These are phyloP conservation scores for Pholiota microspora DNA, from an alignment of 768 basidiomycete species.

Conservation along the genomic window DNA sequence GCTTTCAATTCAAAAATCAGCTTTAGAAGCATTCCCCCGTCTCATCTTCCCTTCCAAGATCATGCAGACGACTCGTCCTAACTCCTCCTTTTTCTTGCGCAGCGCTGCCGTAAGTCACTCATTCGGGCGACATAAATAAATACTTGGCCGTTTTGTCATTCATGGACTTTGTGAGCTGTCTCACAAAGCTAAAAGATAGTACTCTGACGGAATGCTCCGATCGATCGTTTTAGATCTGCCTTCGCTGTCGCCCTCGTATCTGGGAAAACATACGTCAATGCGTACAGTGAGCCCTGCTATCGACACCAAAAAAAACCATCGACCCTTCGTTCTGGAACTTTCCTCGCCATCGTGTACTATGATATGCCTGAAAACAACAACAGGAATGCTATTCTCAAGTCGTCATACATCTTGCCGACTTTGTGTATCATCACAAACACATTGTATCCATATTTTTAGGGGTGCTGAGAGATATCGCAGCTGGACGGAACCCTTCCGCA, in stretches of 20 bases:
- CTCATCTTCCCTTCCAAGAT: neutral
- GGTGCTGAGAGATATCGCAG: neutral
- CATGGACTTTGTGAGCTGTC: neutral
- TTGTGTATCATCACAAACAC: neutral
- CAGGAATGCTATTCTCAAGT: neutral
- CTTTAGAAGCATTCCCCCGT: neutral
- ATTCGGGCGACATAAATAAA: neutral
- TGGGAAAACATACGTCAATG: neutral
- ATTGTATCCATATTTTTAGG: neutral
- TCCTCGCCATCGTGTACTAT: neutral
- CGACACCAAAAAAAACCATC: neutral
- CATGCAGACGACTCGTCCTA: neutral
- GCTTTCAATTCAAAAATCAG: constrained; percentile 1
- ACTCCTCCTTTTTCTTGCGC: neutral
- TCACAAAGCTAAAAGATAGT: neutral
- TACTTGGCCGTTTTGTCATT: neutral
- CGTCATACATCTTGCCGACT: neutral
- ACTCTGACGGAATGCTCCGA: neutral
- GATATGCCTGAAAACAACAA: neutral
- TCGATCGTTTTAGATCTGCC: constrained; percentile 7
- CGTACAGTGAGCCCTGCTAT: neutral
- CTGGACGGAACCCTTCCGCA: neutral
- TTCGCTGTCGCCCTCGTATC: neutral
- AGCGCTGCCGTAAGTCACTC: neutral
- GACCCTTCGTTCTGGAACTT: neutral